Conservation (phyloP, 257 asterid species). For the Solanum neorickii region DNA sequence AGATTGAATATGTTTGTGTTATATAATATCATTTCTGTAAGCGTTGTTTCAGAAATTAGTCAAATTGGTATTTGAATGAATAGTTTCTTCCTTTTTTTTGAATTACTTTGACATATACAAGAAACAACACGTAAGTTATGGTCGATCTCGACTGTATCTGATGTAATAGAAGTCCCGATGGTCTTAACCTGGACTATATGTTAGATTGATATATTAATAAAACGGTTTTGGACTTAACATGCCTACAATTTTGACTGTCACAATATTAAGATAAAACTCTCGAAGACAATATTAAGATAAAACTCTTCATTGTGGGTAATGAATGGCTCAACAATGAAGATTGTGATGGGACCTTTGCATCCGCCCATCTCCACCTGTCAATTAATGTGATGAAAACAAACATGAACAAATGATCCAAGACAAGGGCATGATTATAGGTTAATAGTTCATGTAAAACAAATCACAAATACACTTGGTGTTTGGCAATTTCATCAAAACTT, state of each 20-base stretch:
- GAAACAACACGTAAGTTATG: too few species aligned
- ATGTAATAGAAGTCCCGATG: constrained; percentile 49
- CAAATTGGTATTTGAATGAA: too few species aligned
- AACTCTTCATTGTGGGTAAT: constrained; percentile 80
- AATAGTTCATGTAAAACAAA: not conserved
- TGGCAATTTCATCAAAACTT: constrained; percentile 15
- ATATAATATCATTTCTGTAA: too few species aligned
- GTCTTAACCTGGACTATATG: constrained; percentile 51
- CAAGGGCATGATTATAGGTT: not conserved
- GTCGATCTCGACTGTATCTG: constrained; percentile 13
- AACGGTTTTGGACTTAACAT: not conserved
- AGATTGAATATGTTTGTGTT: not conserved
- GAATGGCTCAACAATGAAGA: constrained; percentile 88
- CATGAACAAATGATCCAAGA: not conserved
- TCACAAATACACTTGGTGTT: not conserved
- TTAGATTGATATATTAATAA: not conserved
- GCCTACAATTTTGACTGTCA: not conserved
- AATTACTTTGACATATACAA: too few species aligned
- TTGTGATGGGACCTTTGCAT: constrained; percentile 88
- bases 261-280: constrained; percentile 64
- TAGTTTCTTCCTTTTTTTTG: too few species aligned
- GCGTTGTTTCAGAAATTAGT: too few species aligned
- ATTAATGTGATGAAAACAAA: not conserved
- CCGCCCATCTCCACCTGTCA: constrained; percentile 90
- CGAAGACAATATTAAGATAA: constrained; percentile 78